Base-by-base conservation (phyloP, 164 flowering plant species). In the Nelumbo lutea region DNA sequence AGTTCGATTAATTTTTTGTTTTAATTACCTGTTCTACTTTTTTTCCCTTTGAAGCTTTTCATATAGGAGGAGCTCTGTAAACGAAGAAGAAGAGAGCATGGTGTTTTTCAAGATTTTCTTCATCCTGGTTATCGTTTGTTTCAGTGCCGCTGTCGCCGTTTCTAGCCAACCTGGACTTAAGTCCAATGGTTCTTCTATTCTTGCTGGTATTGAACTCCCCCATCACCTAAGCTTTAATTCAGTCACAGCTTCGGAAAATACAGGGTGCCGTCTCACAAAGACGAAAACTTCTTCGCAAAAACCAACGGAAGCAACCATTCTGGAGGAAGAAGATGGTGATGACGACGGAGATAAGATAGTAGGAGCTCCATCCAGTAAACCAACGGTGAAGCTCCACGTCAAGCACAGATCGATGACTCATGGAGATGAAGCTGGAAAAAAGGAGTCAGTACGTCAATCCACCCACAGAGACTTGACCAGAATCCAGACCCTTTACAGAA, bases 141-240 rank as follows among this genome's bases (percentile, higher is more conserved):
- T 70, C 45, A 67, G 41, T 42, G 70, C 68, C 6, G 6, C 56
- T 27, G 71, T 78, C 9, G 73, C 70, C 8, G 48, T 46, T 65
- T 68, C 71, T 48, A 68, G 62, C 51, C 76, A 73, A 44, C 64
- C 61, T 56, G 58, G 38, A 39, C 45, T 2, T 14, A 75, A 64
- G 8, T 68, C 70, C 64, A 83, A 79, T 64, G 74, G 48, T 40
- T 78, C 86, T 61, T 41, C 27, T 27, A 27, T 71, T 56, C 80
- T 89, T 42, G 74, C 82, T 53, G 88, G 86, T 1, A 82, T 90
- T 45, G 80, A 80, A 64, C 68, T 90, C 43, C 88, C 89, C 4
- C 79, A 82, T 2, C 88, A 83, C 68, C 66, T 80, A 66, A 79
- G 81, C 79, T 84, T 83, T 84, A 81, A 78, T 72, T 78, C 83